Evolutionary conservation across 768 basidiomycete genomes (phyloP).

Genomic region (Paxillus rubicundulus): DNA sequence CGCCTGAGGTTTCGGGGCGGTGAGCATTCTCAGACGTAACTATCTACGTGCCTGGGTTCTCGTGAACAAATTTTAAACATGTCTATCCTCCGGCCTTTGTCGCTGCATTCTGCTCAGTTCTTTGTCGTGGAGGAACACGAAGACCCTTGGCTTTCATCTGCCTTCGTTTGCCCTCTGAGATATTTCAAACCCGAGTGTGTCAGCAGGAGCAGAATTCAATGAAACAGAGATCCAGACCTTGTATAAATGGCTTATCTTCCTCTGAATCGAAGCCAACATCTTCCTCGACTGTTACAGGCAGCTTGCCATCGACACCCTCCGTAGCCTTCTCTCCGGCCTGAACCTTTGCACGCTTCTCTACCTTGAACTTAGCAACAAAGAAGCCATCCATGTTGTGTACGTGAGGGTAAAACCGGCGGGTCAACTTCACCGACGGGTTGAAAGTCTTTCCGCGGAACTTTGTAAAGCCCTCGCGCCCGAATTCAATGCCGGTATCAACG

Average conservation of each 20-base stretch:
- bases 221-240: slow-evolving; percentile 53
- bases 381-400: slow-evolving; percentile 99
- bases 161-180: slow-evolving; percentile 69
- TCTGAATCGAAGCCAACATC: slow-evolving; percentile 65
- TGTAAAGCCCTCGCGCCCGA: slow-evolving; percentile 90
- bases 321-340: slow-evolving; percentile 27
- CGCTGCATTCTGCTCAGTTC: slow-evolving; percentile 22
- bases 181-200: slow-evolving; percentile 9
- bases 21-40: no score
- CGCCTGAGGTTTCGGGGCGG: no score
- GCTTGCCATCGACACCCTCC: slow-evolving; percentile 24
- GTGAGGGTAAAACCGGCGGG: slow-evolving; percentile 91
- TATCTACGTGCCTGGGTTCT: neutral
- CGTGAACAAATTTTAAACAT: neutral
- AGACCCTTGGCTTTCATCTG: slow-evolving; percentile 76
- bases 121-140: slow-evolving; percentile 56
- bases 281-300: slow-evolving; percentile 18
- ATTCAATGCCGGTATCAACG: slow-evolving; percentile 89
- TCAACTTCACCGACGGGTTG: slow-evolving; percentile 71
- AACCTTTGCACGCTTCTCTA: slow-evolving; percentile 71
- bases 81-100: slow-evolving; percentile 13
- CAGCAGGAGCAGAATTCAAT: neutral
- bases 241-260: slow-evolving; percentile 73
- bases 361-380: slow-evolving; percentile 97
- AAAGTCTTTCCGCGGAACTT: slow-evolving; percentile 90